A percentile compares a stretch with the other conserved stretches of the same genome.
Conservation (phyloP, 139 green algal genomes). For the Chlamydomonas incerta region DNA sequence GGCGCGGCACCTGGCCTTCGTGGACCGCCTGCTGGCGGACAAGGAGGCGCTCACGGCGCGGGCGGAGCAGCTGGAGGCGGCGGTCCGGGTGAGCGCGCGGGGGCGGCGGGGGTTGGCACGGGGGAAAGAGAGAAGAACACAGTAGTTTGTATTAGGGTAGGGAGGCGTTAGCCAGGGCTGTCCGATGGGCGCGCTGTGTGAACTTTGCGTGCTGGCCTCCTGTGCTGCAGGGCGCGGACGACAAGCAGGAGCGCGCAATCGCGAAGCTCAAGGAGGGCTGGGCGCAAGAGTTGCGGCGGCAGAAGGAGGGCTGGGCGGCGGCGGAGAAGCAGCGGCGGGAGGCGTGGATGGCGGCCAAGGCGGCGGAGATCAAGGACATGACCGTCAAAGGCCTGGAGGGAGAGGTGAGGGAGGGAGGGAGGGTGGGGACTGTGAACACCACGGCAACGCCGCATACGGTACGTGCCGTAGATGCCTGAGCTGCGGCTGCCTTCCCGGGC, state of each 20-base stretch:
- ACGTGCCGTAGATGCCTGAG: too few relatives aligned
- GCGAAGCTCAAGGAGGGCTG: slow-evolving; percentile 65
- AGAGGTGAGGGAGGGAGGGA: too few relatives aligned
- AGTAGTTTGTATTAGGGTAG: too few relatives aligned
- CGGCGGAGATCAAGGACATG: slow-evolving; percentile 73
- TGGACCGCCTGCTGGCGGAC: slow-evolving; percentile 70
- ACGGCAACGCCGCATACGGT: too few relatives aligned
- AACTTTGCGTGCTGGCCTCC: too few relatives aligned
- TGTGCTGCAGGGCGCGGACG: slow-evolving; percentile 45
- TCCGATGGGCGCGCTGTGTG: too few relatives aligned
- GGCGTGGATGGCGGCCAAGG: slow-evolving; percentile 70
- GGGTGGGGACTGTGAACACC: too few relatives aligned
- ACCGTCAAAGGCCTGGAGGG: slow-evolving; percentile 72
- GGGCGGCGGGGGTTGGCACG: too few relatives aligned
- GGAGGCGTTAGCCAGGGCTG: too few relatives aligned
- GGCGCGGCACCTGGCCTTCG: slow-evolving; percentile 66
- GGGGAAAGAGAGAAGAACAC: too few relatives aligned
- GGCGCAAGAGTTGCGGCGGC: slow-evolving; percentile 60
- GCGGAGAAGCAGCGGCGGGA: slow-evolving; percentile 59
- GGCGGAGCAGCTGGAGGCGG: slow-evolving; percentile 12
- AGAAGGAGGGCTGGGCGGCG: slow-evolving; percentile 66
- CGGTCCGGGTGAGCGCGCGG: slow-evolving; percentile 41
- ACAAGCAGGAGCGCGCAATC: slow-evolving; percentile 48
- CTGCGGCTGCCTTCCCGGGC: too few relatives aligned
- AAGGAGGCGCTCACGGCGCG: slow-evolving; percentile 61